phyloP scores from a whole-genome alignment of 805 yeast genomes.

The Lipomyces mesembrius region DNA sequence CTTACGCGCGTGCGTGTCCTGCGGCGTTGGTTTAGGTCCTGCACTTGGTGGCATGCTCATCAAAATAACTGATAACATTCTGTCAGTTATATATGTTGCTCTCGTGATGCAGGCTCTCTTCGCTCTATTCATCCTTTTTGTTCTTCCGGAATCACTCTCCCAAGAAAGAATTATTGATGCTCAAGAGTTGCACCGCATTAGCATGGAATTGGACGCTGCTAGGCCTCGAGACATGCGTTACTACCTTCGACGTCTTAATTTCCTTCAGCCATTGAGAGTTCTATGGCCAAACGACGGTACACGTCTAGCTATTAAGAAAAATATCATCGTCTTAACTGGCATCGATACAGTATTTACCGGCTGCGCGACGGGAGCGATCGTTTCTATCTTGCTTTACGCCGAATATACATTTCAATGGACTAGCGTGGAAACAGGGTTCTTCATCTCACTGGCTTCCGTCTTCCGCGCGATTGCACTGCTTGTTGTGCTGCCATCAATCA shows the following conservation, averaged over 20 bases:
- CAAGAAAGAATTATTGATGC: conserved; percentile 16
- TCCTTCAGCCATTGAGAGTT: conserved; percentile 39
- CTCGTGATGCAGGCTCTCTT: conserved; percentile 1
- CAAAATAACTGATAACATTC: conserved; percentile 10
- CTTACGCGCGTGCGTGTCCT: conserved; percentile 40
- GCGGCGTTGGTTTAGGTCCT: conserved; percentile 40
- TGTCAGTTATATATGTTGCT: conserved; percentile 15
- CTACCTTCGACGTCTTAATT: conserved; percentile 24
- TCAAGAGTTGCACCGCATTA: conserved; percentile 13
- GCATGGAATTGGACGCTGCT: not conserved
- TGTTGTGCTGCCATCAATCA: conserved; percentile 38
- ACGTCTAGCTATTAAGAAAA: conserved; percentile 17
- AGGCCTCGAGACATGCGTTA: not conserved
- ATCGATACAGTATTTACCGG: conserved; percentile 30
- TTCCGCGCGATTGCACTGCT: conserved; percentile 39
- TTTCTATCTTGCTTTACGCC: conserved; percentile 39
- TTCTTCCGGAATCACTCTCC: conserved; percentile 35
- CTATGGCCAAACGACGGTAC: conserved; percentile 35
- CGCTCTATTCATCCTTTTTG: conserved; percentile 11
- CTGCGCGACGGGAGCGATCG: conserved; percentile 23
- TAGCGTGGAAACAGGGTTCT: conserved; percentile 38
- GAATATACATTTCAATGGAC: conserved; percentile 44
- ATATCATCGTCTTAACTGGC: conserved; percentile 19
- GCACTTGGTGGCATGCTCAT: conserved; percentile 38
- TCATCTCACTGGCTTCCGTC: conserved; percentile 40